Conservation (phyloP, 2,329 filamentous ascomycete species). For the Malbranchea zuffiana region DNA sequence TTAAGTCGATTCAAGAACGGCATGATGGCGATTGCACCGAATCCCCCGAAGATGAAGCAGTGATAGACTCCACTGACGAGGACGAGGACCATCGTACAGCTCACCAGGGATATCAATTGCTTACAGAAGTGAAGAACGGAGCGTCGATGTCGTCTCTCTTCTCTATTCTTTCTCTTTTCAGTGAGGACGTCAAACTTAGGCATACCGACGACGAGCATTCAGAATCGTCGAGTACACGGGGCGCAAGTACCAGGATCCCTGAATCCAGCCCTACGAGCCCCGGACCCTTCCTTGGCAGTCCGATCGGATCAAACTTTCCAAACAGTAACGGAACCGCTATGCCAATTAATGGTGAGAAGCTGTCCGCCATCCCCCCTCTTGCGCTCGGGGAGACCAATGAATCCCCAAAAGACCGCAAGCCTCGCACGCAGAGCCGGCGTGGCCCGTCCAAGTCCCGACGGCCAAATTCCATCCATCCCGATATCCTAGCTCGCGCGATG, state of each 20-base stretch:
- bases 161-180: constrained; percentile 87
- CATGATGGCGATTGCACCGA: constrained; percentile 30
- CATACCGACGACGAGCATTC: constrained; percentile 48
- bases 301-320: constrained; percentile 17
- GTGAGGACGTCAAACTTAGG: constrained; percentile 77
- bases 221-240: constrained; percentile 25
- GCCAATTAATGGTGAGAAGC: constrained; percentile 21
- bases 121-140: constrained; percentile 95
- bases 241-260: constrained; percentile 22
- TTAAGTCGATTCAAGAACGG: constrained; percentile 62
- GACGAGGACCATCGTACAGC: constrained; percentile 46
- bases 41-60: constrained; percentile 33
- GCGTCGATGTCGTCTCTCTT: constrained; percentile 98
- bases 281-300: constrained; percentile 21
- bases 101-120: constrained; percentile 79
- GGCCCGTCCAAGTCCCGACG: constrained; percentile 31
- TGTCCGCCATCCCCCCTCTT: constrained; percentile 62
- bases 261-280: constrained; percentile 34
- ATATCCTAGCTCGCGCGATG: constrained; percentile 91
- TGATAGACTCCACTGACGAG: constrained; percentile 31
- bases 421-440: constrained; percentile 28
- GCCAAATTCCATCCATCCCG: constrained; percentile 74
- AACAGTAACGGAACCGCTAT: constrained; percentile 15
- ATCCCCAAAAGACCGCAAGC: constrained; percentile 12
- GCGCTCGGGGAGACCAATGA: constrained; percentile 40